Conservation (phyloP, 2,329 filamentous ascomycete genomes). For the Myriosclerotinia scirpicola region DNA sequence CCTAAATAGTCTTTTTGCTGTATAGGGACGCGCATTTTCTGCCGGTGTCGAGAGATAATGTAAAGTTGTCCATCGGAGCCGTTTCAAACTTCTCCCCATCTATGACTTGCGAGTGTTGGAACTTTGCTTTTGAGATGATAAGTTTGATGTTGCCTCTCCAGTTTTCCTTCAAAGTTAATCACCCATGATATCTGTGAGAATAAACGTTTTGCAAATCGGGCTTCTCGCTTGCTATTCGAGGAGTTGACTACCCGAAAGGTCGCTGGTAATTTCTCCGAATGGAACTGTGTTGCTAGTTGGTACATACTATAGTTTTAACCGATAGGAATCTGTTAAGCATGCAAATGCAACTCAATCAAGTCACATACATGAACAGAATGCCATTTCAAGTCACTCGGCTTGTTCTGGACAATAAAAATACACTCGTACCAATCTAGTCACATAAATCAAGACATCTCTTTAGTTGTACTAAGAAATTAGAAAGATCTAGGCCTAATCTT, state of each 20-base stretch:
- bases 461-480: background rate
- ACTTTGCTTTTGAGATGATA: background rate
- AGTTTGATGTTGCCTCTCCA: background rate
- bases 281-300: background rate
- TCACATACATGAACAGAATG: background rate
- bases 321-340: background rate
- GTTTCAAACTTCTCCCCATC: background rate
- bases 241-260: background rate
- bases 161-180: fast-evolving
- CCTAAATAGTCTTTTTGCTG: background rate
- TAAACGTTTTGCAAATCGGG: background rate
- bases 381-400: background rate
- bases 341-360: background rate
- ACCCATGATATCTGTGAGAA: background rate
- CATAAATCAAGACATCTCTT: background rate
- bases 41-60: background rate
- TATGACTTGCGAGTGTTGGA: too few species aligned
- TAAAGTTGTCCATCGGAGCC: too few species aligned
- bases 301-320: background rate
- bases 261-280: background rate
- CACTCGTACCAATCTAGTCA: background rate
- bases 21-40: too few species aligned
- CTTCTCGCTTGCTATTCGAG: background rate
- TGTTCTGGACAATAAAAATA: background rate
- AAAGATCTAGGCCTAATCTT: background rate